Base-by-base conservation (phyloP, 2,329 filamentous ascomycete species). In the Colletotrichum lini region DNA sequence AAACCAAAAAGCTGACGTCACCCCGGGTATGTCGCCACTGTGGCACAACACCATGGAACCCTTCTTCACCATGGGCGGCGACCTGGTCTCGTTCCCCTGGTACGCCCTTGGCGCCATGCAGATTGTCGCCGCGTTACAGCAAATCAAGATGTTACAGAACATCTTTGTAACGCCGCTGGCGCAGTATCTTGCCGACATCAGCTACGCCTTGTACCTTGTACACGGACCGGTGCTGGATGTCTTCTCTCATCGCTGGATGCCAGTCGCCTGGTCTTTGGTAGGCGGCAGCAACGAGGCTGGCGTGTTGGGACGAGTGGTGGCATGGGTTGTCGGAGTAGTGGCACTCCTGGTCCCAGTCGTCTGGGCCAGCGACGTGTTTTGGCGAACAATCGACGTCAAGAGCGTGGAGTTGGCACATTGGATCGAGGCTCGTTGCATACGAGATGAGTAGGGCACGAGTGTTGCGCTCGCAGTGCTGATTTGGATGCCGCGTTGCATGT, bases 351-450 rank as follows among this genome's bases (percentile, higher is more conserved):
- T 80, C 4, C 67, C 82, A 2, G 81, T 86, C 0, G 80, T 91
- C 7, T 91, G 88, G 84, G 81, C 84, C 6, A 86, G 87, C 1
- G 89, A 91, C 77, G 67, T 91, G 4, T 91, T 90, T 75, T 90
- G 88, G 87, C 83, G 88, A 38, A 79, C 79, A 1, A 82, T 91
- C 7, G 90, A 91, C 82, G 84, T 76, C 81, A 74, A 70, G 47
- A 72, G 72, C 12, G 74, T 88, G 9, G 83, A 81, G 60, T 83
- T 89, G 74, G 84, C 86, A 3, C 80, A 83, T 53, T 87, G 85
- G 82, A 70, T 88, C 35, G 87, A 87, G 76, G 74, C 54, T 15
- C 68, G 66, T n/a, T 74, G 75, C 52, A 63, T 65, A 23, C 63
- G 64, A 49, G 68, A 72, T 9, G 61, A 61, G 40, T 70, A 70